Evolutionary conservation across 2,329 filamentous ascomycete genomes (phyloP).

Genomic region (Zalaria obscura): DNA sequence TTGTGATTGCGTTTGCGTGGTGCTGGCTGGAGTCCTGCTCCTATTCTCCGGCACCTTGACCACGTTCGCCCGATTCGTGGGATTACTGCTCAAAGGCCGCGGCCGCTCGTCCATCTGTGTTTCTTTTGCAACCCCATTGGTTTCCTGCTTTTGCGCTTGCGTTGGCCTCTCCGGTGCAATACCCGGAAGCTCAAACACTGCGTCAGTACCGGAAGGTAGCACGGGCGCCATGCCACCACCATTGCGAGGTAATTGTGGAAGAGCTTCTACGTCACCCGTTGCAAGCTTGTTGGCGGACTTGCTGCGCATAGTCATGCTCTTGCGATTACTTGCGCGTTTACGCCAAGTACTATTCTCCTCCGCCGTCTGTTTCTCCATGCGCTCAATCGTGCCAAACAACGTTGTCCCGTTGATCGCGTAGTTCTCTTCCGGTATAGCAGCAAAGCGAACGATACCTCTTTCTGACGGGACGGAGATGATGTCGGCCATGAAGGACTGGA

Average conservation of each 20-base stretch:
- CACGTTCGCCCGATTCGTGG: not conserved
- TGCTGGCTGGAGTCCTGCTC: not conserved
- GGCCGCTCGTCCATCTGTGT: not conserved
- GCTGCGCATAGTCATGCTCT: constrained; percentile 13
- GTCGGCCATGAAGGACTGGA: constrained; percentile 63
- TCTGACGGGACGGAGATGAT: constrained; percentile 50
- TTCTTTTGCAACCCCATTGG: not conserved
- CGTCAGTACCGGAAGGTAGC: not conserved
- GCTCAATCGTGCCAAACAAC: constrained; percentile 51
- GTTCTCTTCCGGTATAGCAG: constrained; percentile 55
- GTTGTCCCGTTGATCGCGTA: constrained; percentile 59
- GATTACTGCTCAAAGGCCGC: not conserved
- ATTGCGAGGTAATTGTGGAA: constrained; percentile 3
- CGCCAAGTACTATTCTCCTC: constrained; percentile 27
- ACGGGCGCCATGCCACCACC: not conserved
- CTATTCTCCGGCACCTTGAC: constrained; percentile 1
- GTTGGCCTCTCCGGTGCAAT: not conserved
- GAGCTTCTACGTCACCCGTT: not conserved
- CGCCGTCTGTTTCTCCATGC: constrained; percentile 32
- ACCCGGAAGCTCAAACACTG: not conserved
- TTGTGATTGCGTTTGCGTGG: not conserved
- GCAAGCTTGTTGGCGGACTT: constrained; percentile 1
- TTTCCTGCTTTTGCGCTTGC: not conserved
- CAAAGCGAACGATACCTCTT: constrained; percentile 61
- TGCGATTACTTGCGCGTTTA: constrained; percentile 20